These are phyloP conservation scores for Eleusine indica DNA, from an alignment of 176 grass and related monocot species.

Conservation along the genomic window DNA sequence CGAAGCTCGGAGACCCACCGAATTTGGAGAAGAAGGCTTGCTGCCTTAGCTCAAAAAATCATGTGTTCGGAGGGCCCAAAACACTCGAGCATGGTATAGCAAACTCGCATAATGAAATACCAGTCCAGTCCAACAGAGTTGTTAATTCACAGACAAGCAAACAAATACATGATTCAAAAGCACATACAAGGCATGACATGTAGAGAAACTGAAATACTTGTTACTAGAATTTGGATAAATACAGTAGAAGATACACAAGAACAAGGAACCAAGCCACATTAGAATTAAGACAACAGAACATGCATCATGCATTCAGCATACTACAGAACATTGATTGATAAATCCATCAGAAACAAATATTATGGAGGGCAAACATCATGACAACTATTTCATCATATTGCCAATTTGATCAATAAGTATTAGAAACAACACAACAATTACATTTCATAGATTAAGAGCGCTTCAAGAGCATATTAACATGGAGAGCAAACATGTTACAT, in stretches of 20 bases:
- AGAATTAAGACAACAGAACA: background rate
- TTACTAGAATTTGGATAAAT: background rate
- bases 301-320: background rate
- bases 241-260: background rate
- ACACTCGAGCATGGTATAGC: too few relatives aligned
- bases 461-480: slow-evolving; percentile 38
- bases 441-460: slow-evolving; percentile 4
- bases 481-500: slow-evolving; percentile 9
- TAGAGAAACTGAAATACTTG: background rate
- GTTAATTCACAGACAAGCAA: background rate
- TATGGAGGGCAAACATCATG: background rate
- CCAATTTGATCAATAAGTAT: slow-evolving; percentile 16
- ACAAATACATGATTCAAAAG: background rate
- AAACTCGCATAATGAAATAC: too few relatives aligned
- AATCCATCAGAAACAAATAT: slow-evolving; percentile 31
- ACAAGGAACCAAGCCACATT: background rate
- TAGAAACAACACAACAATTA: slow-evolving; percentile 19
- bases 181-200: background rate
- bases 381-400: slow-evolving; percentile 11
- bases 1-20: too few relatives aligned
- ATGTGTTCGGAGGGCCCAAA: too few relatives aligned
- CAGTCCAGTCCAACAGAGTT: background rate
- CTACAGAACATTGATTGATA: background rate
- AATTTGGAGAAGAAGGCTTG: too few relatives aligned
- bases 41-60: too few relatives aligned